Evolutionary conservation across 441 rosid species (phyloP), one percentile per base, ranked within the genome.

Genomic region (Hura crepitans): DNA sequence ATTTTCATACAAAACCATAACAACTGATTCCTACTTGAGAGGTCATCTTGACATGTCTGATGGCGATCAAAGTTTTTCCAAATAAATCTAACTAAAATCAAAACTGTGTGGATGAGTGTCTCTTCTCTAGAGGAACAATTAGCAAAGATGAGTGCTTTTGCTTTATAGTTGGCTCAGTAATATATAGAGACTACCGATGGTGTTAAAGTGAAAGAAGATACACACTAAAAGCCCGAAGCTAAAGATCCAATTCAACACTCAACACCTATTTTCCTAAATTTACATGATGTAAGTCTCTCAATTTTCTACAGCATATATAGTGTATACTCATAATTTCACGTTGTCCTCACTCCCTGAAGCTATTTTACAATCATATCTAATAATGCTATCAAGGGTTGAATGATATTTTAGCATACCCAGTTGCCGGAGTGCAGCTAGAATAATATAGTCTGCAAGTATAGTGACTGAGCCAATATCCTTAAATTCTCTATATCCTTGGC

Each of bases 291-390:
- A 87, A 59, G 78, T 87, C 96, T 82, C 83, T 79, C 81, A 87
- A 84, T 79, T 86, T 86, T 90, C 96, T 68, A 87, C 96, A 43
- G 96, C 96, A 81, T 84, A 81, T 69, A 90, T 75, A n/a, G 96
- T 80, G 78, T 91, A 90, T 56, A 93, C 96, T 65, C 93, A 84
- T 54, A 87, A 79, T 82, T 90, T 93, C 65, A 90, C 81, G 77
- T 90, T 93, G 84, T 90, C 91, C 73, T 90, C 90, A 46, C 86
- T 85, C 54, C 96, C 96, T n/a, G 93, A 75, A 76, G 72, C 80
- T 77, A 90, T 83, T 79, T 82, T 91, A 39, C 60, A 62, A 35
- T 78, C 69, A 31, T 83, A 69, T 47, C 80, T 81, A 64, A 88
- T 85, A 28, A 62, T 70, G 66, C 46, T 85, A 45, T 77, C 81